Evolutionary conservation across 257 asterid species (phyloP), one percentile per base, ranked within the genome.

Genomic region (Nicotiana knightiana): DNA sequence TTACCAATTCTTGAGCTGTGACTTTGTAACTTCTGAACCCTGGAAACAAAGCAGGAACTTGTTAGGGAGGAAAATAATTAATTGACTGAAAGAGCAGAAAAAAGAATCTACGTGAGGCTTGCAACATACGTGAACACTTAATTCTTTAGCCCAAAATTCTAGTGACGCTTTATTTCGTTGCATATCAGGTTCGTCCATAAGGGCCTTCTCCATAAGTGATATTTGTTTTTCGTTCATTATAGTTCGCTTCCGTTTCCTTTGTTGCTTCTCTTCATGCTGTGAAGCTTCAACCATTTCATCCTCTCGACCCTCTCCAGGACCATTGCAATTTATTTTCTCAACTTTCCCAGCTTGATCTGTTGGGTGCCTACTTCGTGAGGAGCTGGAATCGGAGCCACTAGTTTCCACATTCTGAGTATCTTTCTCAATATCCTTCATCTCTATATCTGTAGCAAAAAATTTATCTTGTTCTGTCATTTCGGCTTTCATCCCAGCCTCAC

Each of bases 1-100:
- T 83, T 86, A 96, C 99, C 99, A 96, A 87, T 96, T 96, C 86
- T 96, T 96, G 16, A 96, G 93, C 87, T 97, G 94, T 57, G 99
- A 91, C 67, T 97, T 85, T 35, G 98, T 90, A 80, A 96, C 99
- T 85, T 94, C 99, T 82, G 98, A 92, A 81, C 99, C 99, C 99
- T 96, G 91, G 75, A 77, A 79, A 87, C 18, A 85, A 53, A 48
- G 37, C 58, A 35, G 80, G 30, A 81, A 85, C 46, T 61, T 82
- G 53, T 77, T 32, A 26, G 28, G 55, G 87, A 85, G 77, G 28
- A 48, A 77, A 76, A 79, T 30, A 79, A 53, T 75, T 55, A 12
- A 65, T 51, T 30, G 54, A 55, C 30, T 17, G 62, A 37, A 79
- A 66, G 66, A 80, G 67, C 10, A 59, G 53, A 65, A 48, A 61